phyloP scores from a whole-genome alignment of 1,284 basidiomycete genomes.

The Apiotrichum gamsii region DNA sequence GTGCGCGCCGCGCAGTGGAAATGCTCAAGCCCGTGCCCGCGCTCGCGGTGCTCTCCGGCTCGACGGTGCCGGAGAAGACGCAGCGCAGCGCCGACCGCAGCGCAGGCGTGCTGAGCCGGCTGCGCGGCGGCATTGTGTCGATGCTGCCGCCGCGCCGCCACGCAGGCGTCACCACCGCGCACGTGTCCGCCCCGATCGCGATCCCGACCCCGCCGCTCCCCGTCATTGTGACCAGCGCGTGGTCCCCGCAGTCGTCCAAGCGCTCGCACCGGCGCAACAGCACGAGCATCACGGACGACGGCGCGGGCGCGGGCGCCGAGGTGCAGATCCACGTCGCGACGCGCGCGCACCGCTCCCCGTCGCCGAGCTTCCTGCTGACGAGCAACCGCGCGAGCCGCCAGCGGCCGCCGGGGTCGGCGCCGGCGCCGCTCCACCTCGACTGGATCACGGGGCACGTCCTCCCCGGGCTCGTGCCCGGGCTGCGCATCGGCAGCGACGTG shows the following conservation, averaged over 20 bases:
- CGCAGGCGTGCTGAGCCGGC: conserved; percentile 3
- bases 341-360: not conserved
- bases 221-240: no score
- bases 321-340: conserved; percentile 1
- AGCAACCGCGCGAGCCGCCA: not conserved
- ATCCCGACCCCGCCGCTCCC: not conserved
- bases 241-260: no score
- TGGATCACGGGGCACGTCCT: no score
- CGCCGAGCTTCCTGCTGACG: not conserved
- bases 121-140: conserved; percentile 27
- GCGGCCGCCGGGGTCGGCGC: no score
- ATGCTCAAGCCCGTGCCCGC: conserved; percentile 37
- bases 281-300: no score
- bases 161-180: no score
- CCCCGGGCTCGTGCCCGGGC: no score
- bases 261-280: no score
- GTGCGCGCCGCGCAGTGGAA: conserved; percentile 24
- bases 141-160: conserved; percentile 15
- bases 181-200: not conserved
- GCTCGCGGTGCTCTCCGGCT: conserved; percentile 16
- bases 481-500: not conserved
- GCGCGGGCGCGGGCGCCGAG: not conserved
- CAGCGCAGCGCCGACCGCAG: no score
- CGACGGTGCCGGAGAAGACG: no score
- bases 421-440: no score